Evolutionary conservation across 2,329 filamentous ascomycete genomes (phyloP).

Genomic region (Clonostachys solani): DNA sequence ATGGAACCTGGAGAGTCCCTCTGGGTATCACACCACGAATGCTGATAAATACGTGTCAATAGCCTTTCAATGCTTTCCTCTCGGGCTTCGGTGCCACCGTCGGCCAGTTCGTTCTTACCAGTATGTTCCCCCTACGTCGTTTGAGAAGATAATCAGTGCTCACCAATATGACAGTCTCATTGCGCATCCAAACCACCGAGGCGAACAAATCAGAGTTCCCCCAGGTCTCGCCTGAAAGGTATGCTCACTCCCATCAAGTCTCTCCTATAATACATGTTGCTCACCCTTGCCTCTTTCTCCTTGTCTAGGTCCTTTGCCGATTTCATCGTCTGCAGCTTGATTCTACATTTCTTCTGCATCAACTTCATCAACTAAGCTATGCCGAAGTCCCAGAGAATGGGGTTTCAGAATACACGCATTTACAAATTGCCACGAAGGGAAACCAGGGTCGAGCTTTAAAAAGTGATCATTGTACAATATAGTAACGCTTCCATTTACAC

Average conservation of each 20-base stretch:
- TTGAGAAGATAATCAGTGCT: neutral
- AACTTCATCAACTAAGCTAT: slow-evolving; percentile 94
- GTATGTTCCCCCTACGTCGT: slow-evolving; percentile 34
- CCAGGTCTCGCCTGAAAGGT: slow-evolving; percentile 77
- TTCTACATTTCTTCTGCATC: slow-evolving; percentile 97
- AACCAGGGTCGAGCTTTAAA: no score
- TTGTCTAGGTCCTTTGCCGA: slow-evolving; percentile 82
- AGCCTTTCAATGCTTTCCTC: slow-evolving; percentile 99
- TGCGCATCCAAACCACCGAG: slow-evolving; percentile 88
- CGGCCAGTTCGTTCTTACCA: slow-evolving; percentile 95
- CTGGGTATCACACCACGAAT: neutral
- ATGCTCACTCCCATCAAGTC: slow-evolving; percentile 13
- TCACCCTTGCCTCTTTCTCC: neutral
- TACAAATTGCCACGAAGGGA: no score
- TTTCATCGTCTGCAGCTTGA: slow-evolving; percentile 89
- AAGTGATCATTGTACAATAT: no score
- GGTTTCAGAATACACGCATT: no score
- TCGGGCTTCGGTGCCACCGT: slow-evolving; percentile 92
- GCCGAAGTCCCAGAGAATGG: no score
- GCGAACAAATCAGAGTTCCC: slow-evolving; percentile 77
- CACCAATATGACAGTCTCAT: slow-evolving; percentile 42
- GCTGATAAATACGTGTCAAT: slow-evolving; percentile 3
- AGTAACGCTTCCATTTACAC: no score
- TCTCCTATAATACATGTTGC: neutral
- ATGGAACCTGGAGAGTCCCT: neutral